Evolutionary conservation across 2,329 filamentous ascomycete genomes (phyloP).

Genomic region (Verticillium nubilum): DNA sequence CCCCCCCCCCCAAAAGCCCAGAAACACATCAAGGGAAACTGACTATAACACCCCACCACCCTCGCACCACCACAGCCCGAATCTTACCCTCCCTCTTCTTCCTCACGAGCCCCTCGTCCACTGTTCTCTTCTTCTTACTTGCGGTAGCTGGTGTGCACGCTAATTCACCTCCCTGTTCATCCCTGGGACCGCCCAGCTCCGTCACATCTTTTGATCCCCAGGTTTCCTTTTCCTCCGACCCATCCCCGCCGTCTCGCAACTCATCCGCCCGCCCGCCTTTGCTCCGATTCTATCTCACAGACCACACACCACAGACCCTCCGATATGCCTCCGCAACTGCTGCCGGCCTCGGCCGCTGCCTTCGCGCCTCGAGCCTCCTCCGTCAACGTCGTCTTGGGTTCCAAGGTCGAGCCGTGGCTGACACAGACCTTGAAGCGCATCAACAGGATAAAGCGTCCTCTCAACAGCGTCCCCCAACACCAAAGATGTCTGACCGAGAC

Average conservation of each 20-base stretch:
- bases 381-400: slow-evolving; percentile 89
- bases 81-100: slow-evolving; percentile 42
- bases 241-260: slow-evolving; percentile 10
- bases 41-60: slow-evolving; percentile 46
- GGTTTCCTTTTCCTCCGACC: slow-evolving; percentile 10
- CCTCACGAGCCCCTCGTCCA: slow-evolving; percentile 54
- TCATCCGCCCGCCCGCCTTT: slow-evolving; percentile 9
- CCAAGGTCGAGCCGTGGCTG: slow-evolving; percentile 93
- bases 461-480: slow-evolving; percentile 96
- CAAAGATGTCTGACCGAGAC: slow-evolving; percentile 93
- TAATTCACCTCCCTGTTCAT: slow-evolving; percentile 35
- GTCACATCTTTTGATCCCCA: slow-evolving; percentile 34
- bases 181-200: slow-evolving; percentile 50
- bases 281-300: not conserved
- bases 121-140: slow-evolving; percentile 53
- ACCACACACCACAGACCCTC: slow-evolving; percentile 12
- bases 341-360: slow-evolving; percentile 91
- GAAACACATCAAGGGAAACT: too few species aligned
- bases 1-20: not conserved
- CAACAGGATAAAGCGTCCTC: slow-evolving; percentile 91
- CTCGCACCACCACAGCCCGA: slow-evolving; percentile 33
- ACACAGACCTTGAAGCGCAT: slow-evolving; percentile 95
- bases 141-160: slow-evolving; percentile 57
- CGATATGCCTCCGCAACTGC: slow-evolving; percentile 84
- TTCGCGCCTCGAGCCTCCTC: slow-evolving; percentile 87